Base-by-base conservation (phyloP, 441 rosid species). In the Cnidoscolus chayamansa region DNA sequence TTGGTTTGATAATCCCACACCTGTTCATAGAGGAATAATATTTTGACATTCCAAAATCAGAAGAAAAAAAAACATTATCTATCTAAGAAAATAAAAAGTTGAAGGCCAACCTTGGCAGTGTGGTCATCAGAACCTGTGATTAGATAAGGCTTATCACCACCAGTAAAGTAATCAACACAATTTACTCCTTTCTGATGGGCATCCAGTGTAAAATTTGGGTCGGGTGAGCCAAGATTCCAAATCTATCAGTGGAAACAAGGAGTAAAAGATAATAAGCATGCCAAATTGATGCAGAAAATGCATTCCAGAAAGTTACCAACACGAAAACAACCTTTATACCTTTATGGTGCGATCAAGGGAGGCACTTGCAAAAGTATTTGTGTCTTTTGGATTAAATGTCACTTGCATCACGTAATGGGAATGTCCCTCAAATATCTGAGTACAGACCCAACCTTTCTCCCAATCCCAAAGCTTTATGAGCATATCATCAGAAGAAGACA, bases 91-190 rank as follows among this genome's bases (percentile, higher is more conserved):
- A 6, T 11, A 74, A 68, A 79, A 50, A 56, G 63, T 10, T 56
- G 6, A 82, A 69, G 50, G 69, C 82, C 76, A 43, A 95, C 99
- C 96, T 91, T 95, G n/a, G 96, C 94, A 80, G 99, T 92, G 81
- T 86, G 90, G 78, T 93, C 99, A 82, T 93, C 98, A 68, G 99
- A 95, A 68, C 98, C 98, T n/a, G 93, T 91, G 74, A 92, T 86
- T 57, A 95, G 84, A 76, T 88, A 93, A 2, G 97, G 98, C 75
- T 91, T 91, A 82, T 95, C 93, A 71, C 98, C 98, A 54, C 94
- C 93, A 20, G 93, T 89, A 69, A 88, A 87, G 86, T 89, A 94
- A 79, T 94, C 98, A 68, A 92, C 93, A 70, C 98, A 94, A 57
- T 90, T 94, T 57, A 92, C 93, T 72, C 99, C 99, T 85, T 92